Evolutionary conservation across 2,329 filamentous ascomycete species (phyloP).

Genomic region (Claviceps sorghi): DNA sequence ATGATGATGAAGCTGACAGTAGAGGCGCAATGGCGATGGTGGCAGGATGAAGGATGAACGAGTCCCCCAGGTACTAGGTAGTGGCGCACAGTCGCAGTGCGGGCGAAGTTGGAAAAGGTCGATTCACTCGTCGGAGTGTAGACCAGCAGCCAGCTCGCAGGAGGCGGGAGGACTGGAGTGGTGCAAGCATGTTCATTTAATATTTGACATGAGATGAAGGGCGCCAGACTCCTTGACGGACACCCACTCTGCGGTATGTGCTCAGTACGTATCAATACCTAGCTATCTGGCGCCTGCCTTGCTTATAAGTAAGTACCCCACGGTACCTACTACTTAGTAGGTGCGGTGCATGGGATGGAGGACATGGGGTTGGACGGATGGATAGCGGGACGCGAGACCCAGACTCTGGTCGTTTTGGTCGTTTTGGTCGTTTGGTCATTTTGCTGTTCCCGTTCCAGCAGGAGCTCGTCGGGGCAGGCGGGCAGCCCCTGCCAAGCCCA

Average conservation of each 20-base stretch:
- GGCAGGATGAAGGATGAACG: not conserved
- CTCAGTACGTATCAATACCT: no score
- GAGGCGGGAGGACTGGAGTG: not conserved
- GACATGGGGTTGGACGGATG: not conserved
- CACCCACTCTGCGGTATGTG: not conserved
- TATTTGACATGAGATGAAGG: not conserved
- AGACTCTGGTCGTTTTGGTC: not conserved
- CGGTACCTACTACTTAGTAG: not conserved
- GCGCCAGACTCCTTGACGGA: not conserved
- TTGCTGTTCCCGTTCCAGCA: not conserved
- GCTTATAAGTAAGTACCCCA: no score
- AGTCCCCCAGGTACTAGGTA: not conserved
- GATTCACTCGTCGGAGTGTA: not conserved
- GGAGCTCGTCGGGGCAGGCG: not conserved
- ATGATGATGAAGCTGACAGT: not conserved
- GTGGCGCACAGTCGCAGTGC: not conserved
- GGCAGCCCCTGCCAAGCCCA: not conserved
- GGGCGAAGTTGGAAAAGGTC: not conserved
- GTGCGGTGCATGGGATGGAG: not conserved
- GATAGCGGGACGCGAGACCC: not conserved
- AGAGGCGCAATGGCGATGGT: not conserved
- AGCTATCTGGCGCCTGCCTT: no score
- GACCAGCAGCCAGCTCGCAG: not conserved
- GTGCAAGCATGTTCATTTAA: not conserved
- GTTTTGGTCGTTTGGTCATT: not conserved